Percentiles rank a stretch among this genome's conserved stretches.
These are phyloP conservation scores for Parsonsia alboflavescens DNA, from an alignment of 257 asterid genomes.

Conservation along the genomic window DNA sequence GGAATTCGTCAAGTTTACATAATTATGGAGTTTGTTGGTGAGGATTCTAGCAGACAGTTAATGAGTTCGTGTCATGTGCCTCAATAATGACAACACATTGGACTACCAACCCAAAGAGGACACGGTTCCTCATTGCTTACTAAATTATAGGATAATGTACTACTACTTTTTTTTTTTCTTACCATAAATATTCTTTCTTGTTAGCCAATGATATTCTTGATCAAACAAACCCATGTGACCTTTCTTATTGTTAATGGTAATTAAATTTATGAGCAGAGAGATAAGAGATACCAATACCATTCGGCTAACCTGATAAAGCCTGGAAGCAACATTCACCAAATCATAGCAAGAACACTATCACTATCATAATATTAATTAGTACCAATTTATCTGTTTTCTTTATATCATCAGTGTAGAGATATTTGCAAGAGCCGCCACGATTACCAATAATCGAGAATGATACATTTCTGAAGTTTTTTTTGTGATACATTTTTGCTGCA, in stretches of 20 bases:
- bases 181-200: background rate
- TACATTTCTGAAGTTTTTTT: no score
- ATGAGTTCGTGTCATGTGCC: slow-evolving; percentile 43
- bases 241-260: slow-evolving; percentile 5
- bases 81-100: slow-evolving; percentile 44
- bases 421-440: background rate
- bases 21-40: slow-evolving; percentile 46
- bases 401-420: background rate
- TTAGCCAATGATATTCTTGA: slow-evolving; percentile 6
- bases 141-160: background rate
- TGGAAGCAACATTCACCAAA: background rate
- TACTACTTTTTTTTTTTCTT: background rate
- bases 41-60: slow-evolving; percentile 28
- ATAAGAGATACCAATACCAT: background rate
- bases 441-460: background rate
- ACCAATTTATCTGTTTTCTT: background rate
- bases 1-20: slow-evolving; percentile 10
- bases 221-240: slow-evolving; percentile 20
- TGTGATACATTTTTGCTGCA: no score
- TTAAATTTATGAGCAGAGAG: no score
- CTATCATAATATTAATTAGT: background rate
- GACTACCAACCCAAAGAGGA: slow-evolving; percentile 25
- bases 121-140: background rate
- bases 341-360: background rate
- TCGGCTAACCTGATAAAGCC: background rate